Conservation (phyloP, 2,329 filamentous ascomycete species). For the Trichoderma oligosporum region DNA sequence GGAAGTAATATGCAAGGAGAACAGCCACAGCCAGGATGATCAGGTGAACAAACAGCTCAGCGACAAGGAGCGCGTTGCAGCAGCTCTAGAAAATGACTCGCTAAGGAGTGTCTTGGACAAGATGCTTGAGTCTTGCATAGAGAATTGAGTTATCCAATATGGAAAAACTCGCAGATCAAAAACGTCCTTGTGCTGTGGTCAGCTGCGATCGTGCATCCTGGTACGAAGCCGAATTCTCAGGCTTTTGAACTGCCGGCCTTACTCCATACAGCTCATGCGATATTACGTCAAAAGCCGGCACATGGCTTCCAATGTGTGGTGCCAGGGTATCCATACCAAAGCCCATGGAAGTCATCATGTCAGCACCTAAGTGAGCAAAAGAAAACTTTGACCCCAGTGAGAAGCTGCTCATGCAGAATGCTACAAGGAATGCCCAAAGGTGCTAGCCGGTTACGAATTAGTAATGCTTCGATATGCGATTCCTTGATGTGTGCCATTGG, state of each 20-base stretch:
- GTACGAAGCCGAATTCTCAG: not conserved
- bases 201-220: not conserved
- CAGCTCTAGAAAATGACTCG: conserved; percentile 89
- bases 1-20: conserved; percentile 91
- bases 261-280: not conserved
- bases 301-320: not conserved
- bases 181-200: not conserved
- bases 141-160: not conserved
- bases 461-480: not conserved
- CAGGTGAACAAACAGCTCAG: conserved; percentile 95
- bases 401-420: not conserved
- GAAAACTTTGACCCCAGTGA: not conserved
- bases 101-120: conserved; percentile 84
- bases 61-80: conserved; percentile 94
- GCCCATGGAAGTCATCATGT: not conserved
- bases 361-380: not conserved
- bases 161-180: not conserved
- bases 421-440: not conserved
- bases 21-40: conserved; percentile 90
- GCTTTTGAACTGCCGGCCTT: too few relatives aligned
- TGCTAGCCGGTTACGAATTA: not conserved
- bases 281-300: not conserved
- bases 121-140: conserved; percentile 69
- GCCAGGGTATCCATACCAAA: not conserved
- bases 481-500: too few relatives aligned